phyloP scores from a whole-genome alignment of 2,329 filamentous ascomycete genomes.

The Diaporthe longicolla region DNA sequence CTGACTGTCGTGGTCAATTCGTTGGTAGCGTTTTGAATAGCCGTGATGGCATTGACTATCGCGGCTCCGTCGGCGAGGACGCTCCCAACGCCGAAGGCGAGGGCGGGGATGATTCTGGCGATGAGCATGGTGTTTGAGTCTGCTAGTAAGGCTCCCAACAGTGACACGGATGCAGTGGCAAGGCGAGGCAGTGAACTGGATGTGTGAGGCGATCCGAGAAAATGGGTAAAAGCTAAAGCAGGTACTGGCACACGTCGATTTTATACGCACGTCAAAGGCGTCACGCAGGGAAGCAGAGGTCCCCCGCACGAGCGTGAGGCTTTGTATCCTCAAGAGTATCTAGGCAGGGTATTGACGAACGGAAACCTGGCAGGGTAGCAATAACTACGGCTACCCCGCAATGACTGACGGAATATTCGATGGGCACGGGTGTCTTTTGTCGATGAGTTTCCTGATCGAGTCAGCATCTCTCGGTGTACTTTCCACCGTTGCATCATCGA shows the following conservation, averaged over 20 bases:
- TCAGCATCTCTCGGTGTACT: not conserved
- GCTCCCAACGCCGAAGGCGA: constrained; percentile 28
- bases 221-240: not conserved
- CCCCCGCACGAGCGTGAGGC: not conserved
- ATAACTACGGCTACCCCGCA: constrained; percentile 8
- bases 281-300: not conserved
- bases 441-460: constrained; percentile 34
- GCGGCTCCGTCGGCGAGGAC: constrained; percentile 52
- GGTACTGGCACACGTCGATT: not conserved
- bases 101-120: constrained; percentile 23
- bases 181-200: not conserved
- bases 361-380: not conserved
- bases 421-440: constrained; percentile 20
- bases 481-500: constrained; percentile 12
- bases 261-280: not conserved
- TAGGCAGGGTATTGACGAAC: not conserved
- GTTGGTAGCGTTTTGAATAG: constrained; percentile 52
- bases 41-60: constrained; percentile 54
- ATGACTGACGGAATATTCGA: not conserved
- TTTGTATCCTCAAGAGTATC: not conserved
- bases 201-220: not conserved
- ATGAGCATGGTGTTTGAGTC: constrained; percentile 28
- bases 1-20: constrained; percentile 53
- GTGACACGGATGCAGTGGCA: not conserved
- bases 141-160: not conserved